phyloP scores from a whole-genome alignment of 192 early-diverging fungal species.

The Thamnidium elegans region DNA sequence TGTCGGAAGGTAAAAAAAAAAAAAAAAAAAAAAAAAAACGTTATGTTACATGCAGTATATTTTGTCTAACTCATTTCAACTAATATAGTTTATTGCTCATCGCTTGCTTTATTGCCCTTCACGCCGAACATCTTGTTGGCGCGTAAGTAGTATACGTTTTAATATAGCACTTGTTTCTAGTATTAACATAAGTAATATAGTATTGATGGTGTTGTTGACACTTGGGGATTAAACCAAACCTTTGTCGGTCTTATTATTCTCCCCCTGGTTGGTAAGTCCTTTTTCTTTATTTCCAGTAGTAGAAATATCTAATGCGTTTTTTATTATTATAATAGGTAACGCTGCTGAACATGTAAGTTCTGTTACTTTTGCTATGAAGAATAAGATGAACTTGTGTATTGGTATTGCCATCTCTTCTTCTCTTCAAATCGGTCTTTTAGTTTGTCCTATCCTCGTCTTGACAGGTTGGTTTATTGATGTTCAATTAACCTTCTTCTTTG shows the following conservation, averaged over 20 bases:
- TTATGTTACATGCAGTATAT: not conserved
- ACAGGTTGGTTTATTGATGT: conserved; percentile 81
- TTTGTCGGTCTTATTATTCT: conserved; percentile 93
- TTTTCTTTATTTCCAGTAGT: not conserved
- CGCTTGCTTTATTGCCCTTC: conserved; percentile 71
- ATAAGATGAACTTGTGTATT: conserved; percentile 85
- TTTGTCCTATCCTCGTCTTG: conserved; percentile 66
- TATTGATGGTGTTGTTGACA: conserved; percentile 65
- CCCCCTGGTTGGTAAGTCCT: conserved; percentile 87
- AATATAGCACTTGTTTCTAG: too few species aligned
- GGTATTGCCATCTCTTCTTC: conserved; percentile 45
- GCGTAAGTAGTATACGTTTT: conserved; percentile 35
- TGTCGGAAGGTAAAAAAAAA: conserved; percentile 34
- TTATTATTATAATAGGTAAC: conserved; percentile 20
- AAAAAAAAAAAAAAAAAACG: conserved; percentile 1
- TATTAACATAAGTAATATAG: conserved; percentile 23
- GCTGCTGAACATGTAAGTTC: conserved; percentile 78
- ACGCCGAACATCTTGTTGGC: conserved; percentile 79
- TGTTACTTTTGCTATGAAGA: conserved; percentile 77
- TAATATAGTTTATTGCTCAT: conserved; percentile 46
- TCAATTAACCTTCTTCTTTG: conserved; percentile 83
- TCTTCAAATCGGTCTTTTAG: conserved; percentile 83
- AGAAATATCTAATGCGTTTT: conserved; percentile 9
- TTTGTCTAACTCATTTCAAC: not conserved
- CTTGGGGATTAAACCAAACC: conserved; percentile 66